Percentiles rank a stretch among this genome's conserved stretches.
These are phyloP conservation scores for Syncephalastrum racemosum DNA, from an alignment of 371 early-diverging fungal species.

Conservation along the genomic window DNA sequence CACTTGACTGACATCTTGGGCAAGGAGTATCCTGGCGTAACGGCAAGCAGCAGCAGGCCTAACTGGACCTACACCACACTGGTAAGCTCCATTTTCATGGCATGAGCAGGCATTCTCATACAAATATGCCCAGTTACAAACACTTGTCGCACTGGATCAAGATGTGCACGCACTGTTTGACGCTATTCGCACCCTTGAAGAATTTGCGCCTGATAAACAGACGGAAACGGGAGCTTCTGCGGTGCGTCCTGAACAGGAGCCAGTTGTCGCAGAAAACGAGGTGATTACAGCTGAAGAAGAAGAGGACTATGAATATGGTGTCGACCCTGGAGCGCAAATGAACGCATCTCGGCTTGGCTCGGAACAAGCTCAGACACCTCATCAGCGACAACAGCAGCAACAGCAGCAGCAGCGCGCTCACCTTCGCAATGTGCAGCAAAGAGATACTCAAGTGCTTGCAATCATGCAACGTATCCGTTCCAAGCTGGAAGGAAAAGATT, in stretches of 20 bases:
- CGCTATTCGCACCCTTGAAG: slow-evolving; percentile 36
- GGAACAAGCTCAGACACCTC: background rate
- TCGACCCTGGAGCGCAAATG: background rate
- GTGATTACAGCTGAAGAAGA: too few species aligned
- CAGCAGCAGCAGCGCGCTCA: slow-evolving; percentile 2
- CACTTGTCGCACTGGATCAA: slow-evolving; percentile 8
- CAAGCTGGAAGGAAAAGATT: slow-evolving; percentile 75
- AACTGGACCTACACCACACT: slow-evolving; percentile 21
- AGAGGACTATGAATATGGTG: too few species aligned
- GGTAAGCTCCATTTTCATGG: slow-evolving; percentile 11
- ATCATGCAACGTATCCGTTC: slow-evolving; percentile 61
- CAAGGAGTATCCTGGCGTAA: slow-evolving; percentile 17
- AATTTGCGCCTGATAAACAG: slow-evolving; percentile 32
- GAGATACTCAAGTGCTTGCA: slow-evolving; percentile 60
- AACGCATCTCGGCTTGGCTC: background rate
- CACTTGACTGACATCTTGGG: too few species aligned
- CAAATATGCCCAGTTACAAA: background rate
- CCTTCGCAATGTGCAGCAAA: slow-evolving; percentile 25
- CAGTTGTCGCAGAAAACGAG: too few species aligned
- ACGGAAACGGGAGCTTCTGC: too few species aligned
- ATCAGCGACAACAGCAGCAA: background rate
- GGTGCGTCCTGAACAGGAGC: too few species aligned
- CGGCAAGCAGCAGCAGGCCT: background rate
- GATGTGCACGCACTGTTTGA: slow-evolving; percentile 23
- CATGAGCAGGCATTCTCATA: background rate